Conservation (phyloP, 2,329 filamentous ascomycete genomes). For the Fusarium duplospermum region DNA sequence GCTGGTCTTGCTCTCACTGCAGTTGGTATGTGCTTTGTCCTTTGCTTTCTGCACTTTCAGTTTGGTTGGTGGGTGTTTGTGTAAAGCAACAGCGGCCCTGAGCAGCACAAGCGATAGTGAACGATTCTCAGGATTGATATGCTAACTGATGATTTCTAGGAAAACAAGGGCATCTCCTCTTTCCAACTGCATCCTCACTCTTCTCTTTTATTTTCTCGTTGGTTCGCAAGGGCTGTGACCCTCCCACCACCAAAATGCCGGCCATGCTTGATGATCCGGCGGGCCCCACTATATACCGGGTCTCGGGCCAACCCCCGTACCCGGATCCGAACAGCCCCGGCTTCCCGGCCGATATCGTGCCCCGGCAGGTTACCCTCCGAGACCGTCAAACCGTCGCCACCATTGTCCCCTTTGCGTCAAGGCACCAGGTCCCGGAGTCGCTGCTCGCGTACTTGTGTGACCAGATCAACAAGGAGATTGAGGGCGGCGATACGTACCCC, state of each 20-base stretch:
- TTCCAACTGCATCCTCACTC: conserved; percentile 19
- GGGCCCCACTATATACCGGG: conserved; percentile 75
- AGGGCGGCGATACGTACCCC: conserved; percentile 91
- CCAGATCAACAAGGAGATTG: conserved; percentile 90
- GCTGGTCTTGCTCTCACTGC: conserved; percentile 10
- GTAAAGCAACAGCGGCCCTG: conserved; percentile 20
- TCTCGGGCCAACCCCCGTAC: conserved; percentile 74
- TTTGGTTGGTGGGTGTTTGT: conserved; percentile 24
- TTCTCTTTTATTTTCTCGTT: background rate
- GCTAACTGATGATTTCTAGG: conserved; percentile 20
- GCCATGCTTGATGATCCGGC: conserved; percentile 83
- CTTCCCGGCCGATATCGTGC: conserved; percentile 75
- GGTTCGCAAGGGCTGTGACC: conserved; percentile 13
- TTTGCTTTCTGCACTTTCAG: conserved; percentile 13
- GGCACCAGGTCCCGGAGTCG: conserved; percentile 78
- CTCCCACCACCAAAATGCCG: conserved; percentile 66
- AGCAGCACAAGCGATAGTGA: conserved; percentile 5
- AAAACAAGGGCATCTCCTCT: background rate
- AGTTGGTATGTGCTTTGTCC: conserved; percentile 28
- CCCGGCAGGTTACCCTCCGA: conserved; percentile 83
- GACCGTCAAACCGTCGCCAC: conserved; percentile 88
- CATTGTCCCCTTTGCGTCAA: conserved; percentile 83
- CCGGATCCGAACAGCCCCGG: conserved; percentile 70
- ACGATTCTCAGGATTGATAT: background rate
- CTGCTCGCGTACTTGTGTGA: conserved; percentile 83